These are phyloP conservation scores for Moricandia moricandioides DNA, from an alignment of 345 rosid species.

Conservation along the genomic window DNA sequence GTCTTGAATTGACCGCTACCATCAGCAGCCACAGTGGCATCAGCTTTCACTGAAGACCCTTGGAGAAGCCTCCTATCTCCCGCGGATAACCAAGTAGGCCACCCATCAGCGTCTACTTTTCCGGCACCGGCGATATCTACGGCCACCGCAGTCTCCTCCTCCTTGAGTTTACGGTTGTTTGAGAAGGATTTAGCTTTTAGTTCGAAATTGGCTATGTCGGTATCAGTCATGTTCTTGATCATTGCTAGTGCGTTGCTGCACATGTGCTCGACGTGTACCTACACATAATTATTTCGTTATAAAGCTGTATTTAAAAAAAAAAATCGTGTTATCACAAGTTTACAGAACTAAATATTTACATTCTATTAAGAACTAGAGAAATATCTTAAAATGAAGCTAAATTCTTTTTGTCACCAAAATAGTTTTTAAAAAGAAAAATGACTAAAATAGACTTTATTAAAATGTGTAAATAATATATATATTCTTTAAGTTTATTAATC, in stretches of 20 bases:
- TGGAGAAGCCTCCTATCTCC: conserved; percentile 81
- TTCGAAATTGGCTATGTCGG: conserved; percentile 48
- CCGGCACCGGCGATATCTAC: conserved; percentile 19
- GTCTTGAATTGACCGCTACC: conserved; percentile 72
- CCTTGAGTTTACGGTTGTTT: conserved; percentile 46
- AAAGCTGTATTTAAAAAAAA: neutral
- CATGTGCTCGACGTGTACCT: conserved; percentile 52
- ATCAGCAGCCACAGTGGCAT: conserved; percentile 78
- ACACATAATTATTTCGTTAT: conserved; percentile 20
- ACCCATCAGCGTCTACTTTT: conserved; percentile 33
- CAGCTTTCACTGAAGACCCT: conserved; percentile 48
- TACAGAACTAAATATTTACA: conserved; percentile 1
- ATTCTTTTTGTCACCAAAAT: too few relatives aligned
- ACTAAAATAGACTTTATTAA: too few relatives aligned
- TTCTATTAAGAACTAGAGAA: too few relatives aligned
- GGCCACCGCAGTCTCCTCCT: conserved; percentile 26
- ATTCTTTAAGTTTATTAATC: too few relatives aligned
- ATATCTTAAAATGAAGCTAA: too few relatives aligned
- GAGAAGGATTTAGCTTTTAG: conserved; percentile 7
- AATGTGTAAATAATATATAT: too few relatives aligned
- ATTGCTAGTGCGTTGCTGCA: conserved; percentile 62
- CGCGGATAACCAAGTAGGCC: conserved; percentile 80
- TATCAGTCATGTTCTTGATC: conserved; percentile 68
- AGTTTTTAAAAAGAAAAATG: too few relatives aligned
- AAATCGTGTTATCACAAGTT: neutral